Evolutionary conservation across 768 basidiomycete genomes (phyloP).

Genomic region (Lactifluus rugatus): DNA sequence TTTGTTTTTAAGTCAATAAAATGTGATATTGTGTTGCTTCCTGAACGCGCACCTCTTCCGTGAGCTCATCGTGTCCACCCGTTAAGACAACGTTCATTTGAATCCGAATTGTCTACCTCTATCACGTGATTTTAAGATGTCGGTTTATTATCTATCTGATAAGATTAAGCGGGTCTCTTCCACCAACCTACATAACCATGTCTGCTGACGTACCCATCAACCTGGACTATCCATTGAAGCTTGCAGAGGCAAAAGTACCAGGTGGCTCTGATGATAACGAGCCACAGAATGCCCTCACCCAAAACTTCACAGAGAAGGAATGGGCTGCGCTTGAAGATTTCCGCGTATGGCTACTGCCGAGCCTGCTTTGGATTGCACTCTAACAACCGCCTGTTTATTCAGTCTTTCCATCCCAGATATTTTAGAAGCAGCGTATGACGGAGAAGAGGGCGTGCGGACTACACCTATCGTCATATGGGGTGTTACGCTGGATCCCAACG

Average conservation of each 20-base stretch:
- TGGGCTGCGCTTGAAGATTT: slow-evolving; percentile 63
- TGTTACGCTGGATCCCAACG: slow-evolving; percentile 53
- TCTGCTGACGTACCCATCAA: slow-evolving; percentile 5
- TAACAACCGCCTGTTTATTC: neutral
- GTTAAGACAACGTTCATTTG: no score
- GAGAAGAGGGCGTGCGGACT: slow-evolving; percentile 41
- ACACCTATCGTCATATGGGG: slow-evolving; percentile 60
- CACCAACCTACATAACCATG: slow-evolving; percentile 12
- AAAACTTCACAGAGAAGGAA: slow-evolving; percentile 60
- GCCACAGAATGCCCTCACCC: slow-evolving; percentile 60
- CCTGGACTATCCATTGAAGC: slow-evolving; percentile 5
- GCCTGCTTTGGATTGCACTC: neutral
- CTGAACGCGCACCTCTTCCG: slow-evolving; percentile 39
- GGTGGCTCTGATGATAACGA: slow-evolving; percentile 28
- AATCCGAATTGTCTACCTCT: no score
- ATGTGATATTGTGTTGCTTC: neutral
- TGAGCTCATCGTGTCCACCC: slow-evolving; percentile 33
- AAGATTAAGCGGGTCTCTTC: neutral
- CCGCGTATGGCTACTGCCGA: slow-evolving; percentile 36
- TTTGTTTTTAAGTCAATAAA: slow-evolving; percentile 11
- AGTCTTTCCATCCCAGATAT: slow-evolving; percentile 40
- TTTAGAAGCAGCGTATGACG: slow-evolving; percentile 50
- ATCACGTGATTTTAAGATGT: no score
- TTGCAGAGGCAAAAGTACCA: slow-evolving; percentile 12
- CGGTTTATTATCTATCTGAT: no score